A percentile compares a stretch with the other conserved stretches of the same genome.
Evolutionary conservation across 1,284 basidiomycete species (phyloP).

Genomic region (Malassezia caprae): DNA sequence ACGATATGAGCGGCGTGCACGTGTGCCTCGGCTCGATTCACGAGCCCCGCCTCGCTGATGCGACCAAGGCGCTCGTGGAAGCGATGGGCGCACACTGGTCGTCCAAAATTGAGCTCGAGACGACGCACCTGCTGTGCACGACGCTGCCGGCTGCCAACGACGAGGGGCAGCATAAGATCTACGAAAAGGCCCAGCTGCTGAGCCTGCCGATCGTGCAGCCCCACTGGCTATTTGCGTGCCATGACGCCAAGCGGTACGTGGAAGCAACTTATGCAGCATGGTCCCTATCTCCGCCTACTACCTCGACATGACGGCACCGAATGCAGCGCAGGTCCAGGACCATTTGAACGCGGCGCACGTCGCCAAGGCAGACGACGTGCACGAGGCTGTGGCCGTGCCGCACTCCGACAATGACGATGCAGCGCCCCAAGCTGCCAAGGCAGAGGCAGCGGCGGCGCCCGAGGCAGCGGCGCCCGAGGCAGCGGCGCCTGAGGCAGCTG

Average conservation of each 20-base stretch:
- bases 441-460: not conserved
- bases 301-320: constrained; percentile 41
- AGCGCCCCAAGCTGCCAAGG: not conserved
- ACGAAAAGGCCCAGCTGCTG: constrained; percentile 40
- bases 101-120: constrained; percentile 73
- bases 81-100: constrained; percentile 55
- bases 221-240: constrained; percentile 46
- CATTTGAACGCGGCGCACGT: not conserved
- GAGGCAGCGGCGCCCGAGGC: not conserved
- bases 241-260: constrained; percentile 35
- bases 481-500: not conserved
- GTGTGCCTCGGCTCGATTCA: constrained; percentile 41
- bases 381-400: not conserved
- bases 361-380: not conserved
- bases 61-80: constrained; percentile 25
- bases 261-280: constrained; percentile 23
- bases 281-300: constrained; percentile 43
- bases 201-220: constrained; percentile 46
- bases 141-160: not conserved
- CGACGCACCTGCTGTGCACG: constrained; percentile 42
- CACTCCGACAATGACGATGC: not conserved
- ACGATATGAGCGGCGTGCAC: constrained; percentile 40
- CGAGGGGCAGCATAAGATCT: constrained; percentile 13
- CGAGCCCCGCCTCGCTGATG: constrained; percentile 24
- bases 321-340: constrained; percentile 21